Percentiles rank a stretch among this genome's conserved stretches.
Conservation (phyloP, 1,284 basidiomycete species). For the Ceraceosorus guamensis region DNA sequence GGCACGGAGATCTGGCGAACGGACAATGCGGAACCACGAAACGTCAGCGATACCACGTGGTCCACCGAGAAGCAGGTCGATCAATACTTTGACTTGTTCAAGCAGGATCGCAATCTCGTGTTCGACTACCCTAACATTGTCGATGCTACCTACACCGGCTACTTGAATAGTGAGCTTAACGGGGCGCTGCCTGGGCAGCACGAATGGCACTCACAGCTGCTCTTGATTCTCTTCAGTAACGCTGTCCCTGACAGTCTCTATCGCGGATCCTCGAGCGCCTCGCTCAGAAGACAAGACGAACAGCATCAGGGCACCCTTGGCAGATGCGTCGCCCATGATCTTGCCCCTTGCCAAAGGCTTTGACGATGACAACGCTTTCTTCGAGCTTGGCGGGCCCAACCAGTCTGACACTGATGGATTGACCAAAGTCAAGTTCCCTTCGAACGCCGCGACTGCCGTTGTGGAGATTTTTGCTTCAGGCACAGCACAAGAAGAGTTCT, state of each 20-base stretch:
- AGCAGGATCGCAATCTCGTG: constrained; percentile 12
- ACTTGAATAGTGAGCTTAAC: constrained; percentile 13
- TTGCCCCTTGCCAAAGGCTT: constrained; percentile 23
- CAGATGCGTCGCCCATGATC: constrained; percentile 14
- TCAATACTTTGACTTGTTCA: constrained; percentile 23
- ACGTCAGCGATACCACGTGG: constrained; percentile 17
- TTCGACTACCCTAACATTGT: constrained; percentile 37
- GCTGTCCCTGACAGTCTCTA: constrained; percentile 15
- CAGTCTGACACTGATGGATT: constrained; percentile 12
- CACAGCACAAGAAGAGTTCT: constrained; percentile 10
- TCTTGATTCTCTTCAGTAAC: constrained; percentile 8
- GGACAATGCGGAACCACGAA: constrained; percentile 4
- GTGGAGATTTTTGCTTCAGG: constrained; percentile 26
- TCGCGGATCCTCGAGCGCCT: background rate
- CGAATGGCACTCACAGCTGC: background rate
- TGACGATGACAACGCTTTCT: constrained; percentile 14
- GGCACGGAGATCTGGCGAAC: constrained; percentile 29
- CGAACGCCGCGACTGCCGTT: constrained; percentile 18
- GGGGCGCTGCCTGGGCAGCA: background rate
- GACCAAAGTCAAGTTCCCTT: constrained; percentile 15
- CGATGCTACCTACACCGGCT: constrained; percentile 24
- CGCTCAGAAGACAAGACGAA: background rate
- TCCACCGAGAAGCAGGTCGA: constrained; percentile 16
- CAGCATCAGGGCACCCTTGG: background rate
- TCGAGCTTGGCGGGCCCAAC: constrained; percentile 3